Conservation (phyloP, 2,329 filamentous ascomycete genomes). For the Dactylella cylindrospora region DNA sequence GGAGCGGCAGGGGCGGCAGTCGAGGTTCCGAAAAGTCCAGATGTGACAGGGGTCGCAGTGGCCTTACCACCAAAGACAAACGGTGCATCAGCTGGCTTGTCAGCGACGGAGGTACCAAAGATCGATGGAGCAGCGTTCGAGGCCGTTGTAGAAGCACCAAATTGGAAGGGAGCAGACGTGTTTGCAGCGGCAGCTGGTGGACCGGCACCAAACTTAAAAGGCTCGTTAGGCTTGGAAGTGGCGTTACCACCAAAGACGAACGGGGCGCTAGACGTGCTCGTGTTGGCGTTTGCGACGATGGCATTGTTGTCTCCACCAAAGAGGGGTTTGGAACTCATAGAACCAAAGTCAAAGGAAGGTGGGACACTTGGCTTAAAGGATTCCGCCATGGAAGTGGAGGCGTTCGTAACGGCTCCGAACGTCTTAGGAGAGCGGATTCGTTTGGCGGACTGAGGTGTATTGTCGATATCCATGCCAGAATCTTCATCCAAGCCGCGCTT, state of each 20-base stretch:
- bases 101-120: constrained; percentile 16
- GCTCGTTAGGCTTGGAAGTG: constrained; percentile 1
- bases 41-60: constrained; percentile 6
- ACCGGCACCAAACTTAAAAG: constrained; percentile 9
- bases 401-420: constrained; percentile 21
- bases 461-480: constrained; percentile 43
- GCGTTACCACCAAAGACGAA: constrained; percentile 19
- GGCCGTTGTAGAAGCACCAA: constrained; percentile 11
- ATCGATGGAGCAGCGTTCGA: constrained; percentile 13
- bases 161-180: constrained; percentile 6
- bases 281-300: constrained; percentile 12
- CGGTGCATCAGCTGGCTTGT: constrained; percentile 7
- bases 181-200: constrained; percentile 3
- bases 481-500: constrained; percentile 37
- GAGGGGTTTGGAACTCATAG: constrained; percentile 20
- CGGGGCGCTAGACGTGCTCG: constrained; percentile 1
- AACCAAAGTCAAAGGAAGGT: constrained; percentile 33
- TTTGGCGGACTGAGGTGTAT: constrained; percentile 38
- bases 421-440: constrained; percentile 28
- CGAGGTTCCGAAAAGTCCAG: constrained; percentile 14
- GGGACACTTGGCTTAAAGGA: constrained; percentile 30
- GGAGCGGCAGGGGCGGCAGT: constrained; percentile 13
- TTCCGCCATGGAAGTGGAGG: constrained; percentile 22
- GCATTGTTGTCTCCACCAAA: constrained; percentile 25
- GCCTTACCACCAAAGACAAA: constrained; percentile 26